These are phyloP conservation scores for Chionographis japonica DNA, from an alignment of 106 monocot species.

Conservation along the genomic window DNA sequence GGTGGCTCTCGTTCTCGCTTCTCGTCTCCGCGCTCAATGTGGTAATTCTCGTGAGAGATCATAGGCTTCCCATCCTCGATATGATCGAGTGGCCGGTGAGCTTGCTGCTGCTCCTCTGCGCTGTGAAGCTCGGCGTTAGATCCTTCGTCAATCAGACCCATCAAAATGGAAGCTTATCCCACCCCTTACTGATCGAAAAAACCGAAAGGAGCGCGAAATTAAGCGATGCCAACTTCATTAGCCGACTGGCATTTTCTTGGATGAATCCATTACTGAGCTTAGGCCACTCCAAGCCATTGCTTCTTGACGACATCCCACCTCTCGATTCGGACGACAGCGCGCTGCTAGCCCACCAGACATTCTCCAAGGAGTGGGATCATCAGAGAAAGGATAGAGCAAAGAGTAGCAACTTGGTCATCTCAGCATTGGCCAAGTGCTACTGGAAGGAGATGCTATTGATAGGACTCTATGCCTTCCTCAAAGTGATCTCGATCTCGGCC, in stretches of 20 bases:
- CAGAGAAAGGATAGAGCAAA: slow-evolving; percentile 18
- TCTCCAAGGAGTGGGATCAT: slow-evolving; percentile 38
- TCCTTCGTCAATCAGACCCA: neutral
- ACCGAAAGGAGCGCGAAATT: slow-evolving; percentile 15
- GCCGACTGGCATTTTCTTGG: slow-evolving; percentile 77
- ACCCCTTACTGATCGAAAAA: slow-evolving; percentile 34
- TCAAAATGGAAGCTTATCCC: slow-evolving; percentile 1
- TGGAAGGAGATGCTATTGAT: slow-evolving; percentile 50
- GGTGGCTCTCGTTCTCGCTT: slow-evolving; percentile 39
- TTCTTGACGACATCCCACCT: slow-evolving; percentile 47
- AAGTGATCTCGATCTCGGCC: slow-evolving; percentile 23
- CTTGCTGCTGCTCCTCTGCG: slow-evolving; percentile 45
- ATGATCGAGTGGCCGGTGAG: slow-evolving; percentile 34
- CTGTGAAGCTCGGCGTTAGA: slow-evolving; percentile 1
- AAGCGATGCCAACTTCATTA: slow-evolving; percentile 29
- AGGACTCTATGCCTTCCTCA: slow-evolving; percentile 63
- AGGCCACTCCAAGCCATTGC: slow-evolving; percentile 49
- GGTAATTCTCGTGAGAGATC: slow-evolving; percentile 15
- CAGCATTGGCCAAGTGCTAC: slow-evolving; percentile 55
- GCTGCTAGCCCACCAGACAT: slow-evolving; percentile 35
- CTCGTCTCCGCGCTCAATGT: slow-evolving; percentile 30
- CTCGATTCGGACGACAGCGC: slow-evolving; percentile 57
- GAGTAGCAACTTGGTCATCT: slow-evolving; percentile 28
- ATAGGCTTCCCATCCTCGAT: slow-evolving; percentile 21
- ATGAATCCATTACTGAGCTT: slow-evolving; percentile 56